A percentile compares a stretch with the other conserved stretches of the same genome.
phyloP scores from a whole-genome alignment of 192 early-diverging fungal species.

The Coemansia umbellata region DNA sequence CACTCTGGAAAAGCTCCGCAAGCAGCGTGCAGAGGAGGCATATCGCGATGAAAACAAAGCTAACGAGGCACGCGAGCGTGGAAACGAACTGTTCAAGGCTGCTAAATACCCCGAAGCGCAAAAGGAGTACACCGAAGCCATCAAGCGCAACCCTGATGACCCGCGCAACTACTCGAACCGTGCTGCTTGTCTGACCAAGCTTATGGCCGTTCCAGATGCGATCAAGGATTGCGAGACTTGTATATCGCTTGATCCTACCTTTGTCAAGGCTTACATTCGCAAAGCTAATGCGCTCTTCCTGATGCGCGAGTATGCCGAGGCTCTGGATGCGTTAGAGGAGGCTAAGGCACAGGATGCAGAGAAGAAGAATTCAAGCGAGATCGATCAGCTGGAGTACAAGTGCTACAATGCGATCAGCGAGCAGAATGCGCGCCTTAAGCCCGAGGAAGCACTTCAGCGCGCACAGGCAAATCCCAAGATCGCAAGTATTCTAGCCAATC shows the following conservation, averaged over 20 bases:
- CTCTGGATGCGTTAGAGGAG: constrained; percentile 73
- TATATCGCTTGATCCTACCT: constrained; percentile 77
- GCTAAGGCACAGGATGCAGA: constrained; percentile 80
- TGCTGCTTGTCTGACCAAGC: constrained; percentile 91
- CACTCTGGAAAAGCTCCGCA: constrained; percentile 78
- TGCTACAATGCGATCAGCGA: constrained; percentile 74
- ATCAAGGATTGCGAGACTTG: constrained; percentile 92
- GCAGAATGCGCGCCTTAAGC: constrained; percentile 48
- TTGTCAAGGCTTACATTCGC: constrained; percentile 93
- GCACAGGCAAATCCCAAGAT: constrained; percentile 95
- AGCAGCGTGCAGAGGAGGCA: constrained; percentile 74
- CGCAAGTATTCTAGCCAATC: constrained; percentile 79
- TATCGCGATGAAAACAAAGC: constrained; percentile 80
- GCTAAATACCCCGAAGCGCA: constrained; percentile 82
- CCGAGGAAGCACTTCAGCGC: constrained; percentile 74
- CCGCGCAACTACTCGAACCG: constrained; percentile 93
- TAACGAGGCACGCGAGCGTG: constrained; percentile 88
- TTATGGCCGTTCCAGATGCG: constrained; percentile 91
- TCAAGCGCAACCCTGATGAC: constrained; percentile 92
- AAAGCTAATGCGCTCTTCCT: constrained; percentile 87
- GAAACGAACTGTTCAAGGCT: constrained; percentile 92
- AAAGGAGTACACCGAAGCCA: constrained; percentile 90
- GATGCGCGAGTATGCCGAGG: constrained; percentile 84
- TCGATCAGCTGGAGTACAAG: constrained; percentile 76
- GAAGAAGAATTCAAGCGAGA: constrained; percentile 79